A percentile compares a stretch with the other conserved stretches of the same genome.
phyloP scores from a whole-genome alignment of 257 asterid species.

The Echites panduratus region DNA sequence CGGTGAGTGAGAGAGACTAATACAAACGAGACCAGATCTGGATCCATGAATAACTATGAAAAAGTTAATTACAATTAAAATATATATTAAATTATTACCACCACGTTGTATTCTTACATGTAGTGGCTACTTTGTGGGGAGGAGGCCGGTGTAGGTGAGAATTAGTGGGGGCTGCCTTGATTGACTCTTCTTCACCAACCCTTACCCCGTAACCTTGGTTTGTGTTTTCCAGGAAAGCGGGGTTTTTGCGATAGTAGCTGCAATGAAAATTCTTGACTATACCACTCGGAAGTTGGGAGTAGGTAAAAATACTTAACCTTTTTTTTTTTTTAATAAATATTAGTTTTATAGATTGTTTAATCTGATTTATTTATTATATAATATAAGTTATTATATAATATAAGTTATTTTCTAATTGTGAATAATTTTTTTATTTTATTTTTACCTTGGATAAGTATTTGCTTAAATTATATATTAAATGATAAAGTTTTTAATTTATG shows the following conservation, averaged over 20 bases:
- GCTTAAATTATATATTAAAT: no score
- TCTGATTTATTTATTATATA: no score
- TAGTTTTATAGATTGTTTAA: no score
- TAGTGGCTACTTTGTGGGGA: background rate
- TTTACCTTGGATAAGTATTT: no score
- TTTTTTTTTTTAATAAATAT: no score
- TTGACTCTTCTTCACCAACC: background rate
- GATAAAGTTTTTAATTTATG: no score
- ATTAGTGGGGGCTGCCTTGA: background rate
- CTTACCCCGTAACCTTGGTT: background rate
- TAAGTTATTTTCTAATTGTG: no score
- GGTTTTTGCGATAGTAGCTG: background rate
- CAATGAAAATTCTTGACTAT: background rate
- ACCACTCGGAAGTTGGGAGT: background rate
- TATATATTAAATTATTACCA: no score
- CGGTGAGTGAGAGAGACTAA: background rate
- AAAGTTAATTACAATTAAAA: background rate
- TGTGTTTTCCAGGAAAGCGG: background rate
- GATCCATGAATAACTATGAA: background rate
- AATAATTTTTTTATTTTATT: no score
- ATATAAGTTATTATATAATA: no score
- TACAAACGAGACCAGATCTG: background rate
- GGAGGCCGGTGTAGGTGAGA: background rate
- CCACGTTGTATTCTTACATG: no score
- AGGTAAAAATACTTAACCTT: no score